phyloP scores from a whole-genome alignment of 2,329 filamentous ascomycete species.

The Huntiella omanensis region DNA sequence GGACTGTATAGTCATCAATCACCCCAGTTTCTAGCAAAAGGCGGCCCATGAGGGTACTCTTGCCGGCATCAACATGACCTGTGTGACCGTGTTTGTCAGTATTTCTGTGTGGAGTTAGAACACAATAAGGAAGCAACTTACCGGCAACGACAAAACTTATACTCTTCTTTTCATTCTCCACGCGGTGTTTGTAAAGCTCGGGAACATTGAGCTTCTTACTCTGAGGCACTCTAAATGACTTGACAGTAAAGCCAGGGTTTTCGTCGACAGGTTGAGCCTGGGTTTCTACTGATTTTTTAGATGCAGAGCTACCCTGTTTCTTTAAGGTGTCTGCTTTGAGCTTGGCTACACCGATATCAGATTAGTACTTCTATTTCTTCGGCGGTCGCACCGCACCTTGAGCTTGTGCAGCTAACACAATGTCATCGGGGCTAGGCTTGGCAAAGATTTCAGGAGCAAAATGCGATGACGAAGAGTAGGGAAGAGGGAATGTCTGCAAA shows the following conservation, averaged over 20 bases:
- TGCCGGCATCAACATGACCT: slow-evolving; percentile 95
- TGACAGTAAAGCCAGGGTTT: not conserved
- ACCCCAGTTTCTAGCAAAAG: slow-evolving; percentile 74
- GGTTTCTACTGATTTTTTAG: slow-evolving; percentile 16
- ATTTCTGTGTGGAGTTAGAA: not conserved
- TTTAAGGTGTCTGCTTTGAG: slow-evolving; percentile 11
- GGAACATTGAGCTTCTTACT: slow-evolving; percentile 74
- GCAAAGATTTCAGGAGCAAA: slow-evolving; percentile 48
- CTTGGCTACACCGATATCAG: slow-evolving; percentile 9
- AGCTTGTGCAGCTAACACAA: slow-evolving; percentile 71
- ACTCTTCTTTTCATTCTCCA: slow-evolving; percentile 54
- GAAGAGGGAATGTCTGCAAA: slow-evolving; percentile 23
- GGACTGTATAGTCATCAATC: slow-evolving; percentile 71
- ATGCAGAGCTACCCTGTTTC: no score
- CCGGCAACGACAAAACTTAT: slow-evolving; percentile 88
- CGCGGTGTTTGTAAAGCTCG: slow-evolving; percentile 47
- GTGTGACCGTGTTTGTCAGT: slow-evolving; percentile 8
- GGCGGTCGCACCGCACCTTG: slow-evolving; percentile 49
- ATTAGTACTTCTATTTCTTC: slow-evolving; percentile 11
- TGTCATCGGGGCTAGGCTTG: slow-evolving; percentile 78
- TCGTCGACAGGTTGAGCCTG: slow-evolving; percentile 14
- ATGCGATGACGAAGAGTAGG: slow-evolving; percentile 30
- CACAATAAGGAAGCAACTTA: slow-evolving; percentile 23
- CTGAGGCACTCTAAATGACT: slow-evolving; percentile 30
- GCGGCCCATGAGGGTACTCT: slow-evolving; percentile 95